These are phyloP conservation scores for Carex parvula DNA, from an alignment of 176 grass and related monocot species.

Conservation along the genomic window DNA sequence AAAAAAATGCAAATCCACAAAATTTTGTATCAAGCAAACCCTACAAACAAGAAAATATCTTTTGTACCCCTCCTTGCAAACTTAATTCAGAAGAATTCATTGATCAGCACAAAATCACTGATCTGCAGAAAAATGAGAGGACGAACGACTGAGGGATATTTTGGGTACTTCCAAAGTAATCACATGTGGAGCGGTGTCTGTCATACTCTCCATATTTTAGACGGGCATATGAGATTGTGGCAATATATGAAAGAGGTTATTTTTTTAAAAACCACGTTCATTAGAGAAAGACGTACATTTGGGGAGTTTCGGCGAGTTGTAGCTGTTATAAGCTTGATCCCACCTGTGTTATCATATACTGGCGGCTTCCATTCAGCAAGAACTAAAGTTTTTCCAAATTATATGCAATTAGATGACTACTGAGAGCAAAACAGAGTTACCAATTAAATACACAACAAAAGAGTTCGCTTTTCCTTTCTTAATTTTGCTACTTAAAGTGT, in stretches of 20 bases:
- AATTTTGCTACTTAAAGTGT: neutral
- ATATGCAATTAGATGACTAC: conserved; percentile 31
- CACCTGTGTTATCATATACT: conserved; percentile 93
- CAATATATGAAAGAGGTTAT: neutral
- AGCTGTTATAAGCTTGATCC: conserved; percentile 85
- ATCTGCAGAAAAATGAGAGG: neutral
- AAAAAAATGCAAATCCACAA: neutral
- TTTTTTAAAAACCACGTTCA: neutral
- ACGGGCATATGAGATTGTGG: neutral
- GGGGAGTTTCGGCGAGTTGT: conserved; percentile 97
- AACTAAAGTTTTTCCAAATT: conserved; percentile 41
- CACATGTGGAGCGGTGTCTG: neutral
- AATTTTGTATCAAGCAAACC: neutral
- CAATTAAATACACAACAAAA: neutral
- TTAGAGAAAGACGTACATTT: conserved; percentile 52
- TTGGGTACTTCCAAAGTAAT: neutral
- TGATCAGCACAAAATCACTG: neutral
- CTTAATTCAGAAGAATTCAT: neutral
- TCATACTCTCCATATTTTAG: neutral
- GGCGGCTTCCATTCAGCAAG: conserved; percentile 99
- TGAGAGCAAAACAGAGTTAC: conserved; percentile 11
- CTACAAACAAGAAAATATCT: neutral
- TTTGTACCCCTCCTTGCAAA: neutral
- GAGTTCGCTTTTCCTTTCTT: neutral
- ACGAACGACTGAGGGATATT: neutral